A percentile compares a stretch with the other conserved stretches of the same genome.
Evolutionary conservation across 257 asterid species (phyloP).

Genomic region (Apocynum venetum): DNA sequence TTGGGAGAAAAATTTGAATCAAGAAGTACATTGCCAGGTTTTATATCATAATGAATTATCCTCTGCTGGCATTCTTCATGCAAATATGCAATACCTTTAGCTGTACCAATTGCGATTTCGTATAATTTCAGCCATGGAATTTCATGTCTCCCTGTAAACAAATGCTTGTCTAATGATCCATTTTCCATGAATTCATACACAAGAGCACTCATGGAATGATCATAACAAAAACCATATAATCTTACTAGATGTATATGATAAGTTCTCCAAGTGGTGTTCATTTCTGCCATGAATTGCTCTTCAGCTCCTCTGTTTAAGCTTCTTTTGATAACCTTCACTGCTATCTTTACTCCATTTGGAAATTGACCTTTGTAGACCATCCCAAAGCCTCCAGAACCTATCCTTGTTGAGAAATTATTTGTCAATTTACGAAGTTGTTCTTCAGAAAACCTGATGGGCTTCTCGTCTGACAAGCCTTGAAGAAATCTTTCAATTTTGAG

Average conservation of each 20-base stretch:
- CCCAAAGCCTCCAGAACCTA: constrained; percentile 39
- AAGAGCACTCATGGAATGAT: background rate
- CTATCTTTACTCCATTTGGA: constrained; percentile 31
- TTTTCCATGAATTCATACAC: background rate
- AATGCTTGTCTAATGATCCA: background rate
- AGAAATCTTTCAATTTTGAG: constrained; percentile 39
- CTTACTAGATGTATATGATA: background rate
- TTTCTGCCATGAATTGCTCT: constrained; percentile 41
- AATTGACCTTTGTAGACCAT: background rate
- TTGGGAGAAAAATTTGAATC: background rate
- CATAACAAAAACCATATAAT: background rate
- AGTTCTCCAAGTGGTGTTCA: constrained; percentile 16
- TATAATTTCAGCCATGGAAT: background rate
- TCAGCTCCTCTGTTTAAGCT: constrained; percentile 12
- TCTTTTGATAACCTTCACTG: constrained; percentile 32
- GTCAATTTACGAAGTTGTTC: constrained; percentile 32
- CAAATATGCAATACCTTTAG: background rate
- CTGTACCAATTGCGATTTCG: background rate
- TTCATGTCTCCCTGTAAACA: no score
- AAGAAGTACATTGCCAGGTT: background rate
- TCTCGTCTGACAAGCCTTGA: constrained; percentile 29
- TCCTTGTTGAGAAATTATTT: constrained; percentile 20
- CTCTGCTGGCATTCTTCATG: background rate
- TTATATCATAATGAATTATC: background rate
- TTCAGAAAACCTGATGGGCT: constrained; percentile 35